Evolutionary conservation across 2,329 filamentous ascomycete genomes (phyloP).

Genomic region (Pezicula rhizophila): DNA sequence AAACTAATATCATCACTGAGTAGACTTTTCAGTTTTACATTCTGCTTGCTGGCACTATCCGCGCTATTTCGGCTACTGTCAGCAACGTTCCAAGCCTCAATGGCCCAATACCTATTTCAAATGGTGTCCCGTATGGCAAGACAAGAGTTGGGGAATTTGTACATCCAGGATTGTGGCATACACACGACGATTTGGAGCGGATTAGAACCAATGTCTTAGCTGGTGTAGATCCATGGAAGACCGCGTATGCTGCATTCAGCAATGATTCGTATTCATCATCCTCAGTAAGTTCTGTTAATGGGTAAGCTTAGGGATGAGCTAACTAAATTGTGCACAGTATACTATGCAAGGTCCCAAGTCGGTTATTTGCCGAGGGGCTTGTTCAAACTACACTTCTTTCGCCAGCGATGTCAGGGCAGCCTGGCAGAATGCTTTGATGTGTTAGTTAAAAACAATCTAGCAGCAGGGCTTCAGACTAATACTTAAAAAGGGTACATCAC

Average conservation of each 20-base stretch:
- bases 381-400: slow-evolving; percentile 33
- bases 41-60: no score
- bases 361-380: slow-evolving; percentile 26
- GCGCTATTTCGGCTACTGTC: no score
- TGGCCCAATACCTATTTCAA: slow-evolving; percentile 17
- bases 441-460: not conserved
- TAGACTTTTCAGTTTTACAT: no score
- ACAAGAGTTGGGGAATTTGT: slow-evolving; percentile 39
- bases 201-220: slow-evolving; percentile 21
- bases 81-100: slow-evolving; percentile 16
- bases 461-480: no score
- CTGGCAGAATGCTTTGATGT: slow-evolving; percentile 36
- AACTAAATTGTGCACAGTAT: slow-evolving; percentile 13
- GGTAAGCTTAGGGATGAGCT: no score
- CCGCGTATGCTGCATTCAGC: slow-evolving; percentile 8
- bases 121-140: slow-evolving; percentile 33
- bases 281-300: not conserved
- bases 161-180: slow-evolving; percentile 29
- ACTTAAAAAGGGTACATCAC: slow-evolving; percentile 30
- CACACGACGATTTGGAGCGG: slow-evolving; percentile 27
- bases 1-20: no score
- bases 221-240: slow-evolving; percentile 41
- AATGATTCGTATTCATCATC: slow-evolving; percentile 6
- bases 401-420: slow-evolving; percentile 31
- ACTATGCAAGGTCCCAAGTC: slow-evolving; percentile 26